These are phyloP conservation scores for Cunninghamia lanceolata DNA, from an alignment of 75 land plant genomes.

Conservation along the genomic window DNA sequence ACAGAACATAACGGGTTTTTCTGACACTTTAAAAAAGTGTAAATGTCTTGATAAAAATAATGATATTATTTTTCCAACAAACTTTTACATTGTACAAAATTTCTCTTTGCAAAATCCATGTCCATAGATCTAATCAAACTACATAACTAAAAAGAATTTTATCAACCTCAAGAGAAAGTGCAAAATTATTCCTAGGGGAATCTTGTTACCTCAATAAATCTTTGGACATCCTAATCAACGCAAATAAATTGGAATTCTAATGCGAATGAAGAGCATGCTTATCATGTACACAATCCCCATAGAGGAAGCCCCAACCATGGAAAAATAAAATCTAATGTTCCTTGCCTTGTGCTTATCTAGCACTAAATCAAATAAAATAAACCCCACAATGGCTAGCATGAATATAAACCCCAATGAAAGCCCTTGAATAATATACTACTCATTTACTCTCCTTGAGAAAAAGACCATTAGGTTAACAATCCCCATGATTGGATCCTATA, in stretches of 20 bases:
- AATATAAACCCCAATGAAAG: slow-evolving; percentile 94
- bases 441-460: slow-evolving; percentile 85
- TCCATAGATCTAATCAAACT: too few species aligned
- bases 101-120: too few species aligned
- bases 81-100: too few species aligned
- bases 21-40: too few species aligned
- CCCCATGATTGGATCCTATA: too few species aligned
- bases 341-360: slow-evolving; percentile 53
- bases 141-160: too few species aligned
- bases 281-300: slow-evolving; percentile 61
- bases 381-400: slow-evolving; percentile 81
- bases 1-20: too few species aligned
- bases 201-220: too few species aligned
- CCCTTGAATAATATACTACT: slow-evolving; percentile 93
- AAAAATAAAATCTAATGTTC: slow-evolving; percentile 58
- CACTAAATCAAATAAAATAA: slow-evolving; percentile 75
- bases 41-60: too few species aligned
- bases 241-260: slow-evolving; percentile 82
- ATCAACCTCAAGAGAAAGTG: too few species aligned
- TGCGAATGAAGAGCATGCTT: slow-evolving; percentile 90
- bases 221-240: slow-evolving; percentile 11
- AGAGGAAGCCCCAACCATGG: slow-evolving; percentile 46
- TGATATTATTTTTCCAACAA: too few species aligned
- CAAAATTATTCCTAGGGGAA: too few species aligned
- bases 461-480: slow-evolving; percentile 97